Evolutionary conservation across 2,329 filamentous ascomycete species (phyloP).

Genomic region (Fusarium oligoseptatum): DNA sequence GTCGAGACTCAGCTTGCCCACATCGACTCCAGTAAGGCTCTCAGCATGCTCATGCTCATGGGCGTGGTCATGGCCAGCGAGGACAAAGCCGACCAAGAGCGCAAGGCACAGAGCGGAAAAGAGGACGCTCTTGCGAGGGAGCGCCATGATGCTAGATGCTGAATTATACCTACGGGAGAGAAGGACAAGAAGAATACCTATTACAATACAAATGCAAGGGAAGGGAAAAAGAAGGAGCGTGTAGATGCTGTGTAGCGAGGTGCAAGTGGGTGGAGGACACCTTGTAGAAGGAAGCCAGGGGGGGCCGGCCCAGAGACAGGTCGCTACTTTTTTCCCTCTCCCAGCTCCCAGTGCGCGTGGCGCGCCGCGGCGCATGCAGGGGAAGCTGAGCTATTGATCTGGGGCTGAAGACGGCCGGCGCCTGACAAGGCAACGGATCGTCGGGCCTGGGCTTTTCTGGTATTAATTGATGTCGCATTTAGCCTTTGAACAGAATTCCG

Average conservation of each 20-base stretch:
- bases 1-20: constrained; percentile 65
- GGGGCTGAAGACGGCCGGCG: not conserved
- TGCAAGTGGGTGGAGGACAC: not conserved
- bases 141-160: constrained; percentile 31
- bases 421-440: constrained; percentile 14
- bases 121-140: constrained; percentile 40
- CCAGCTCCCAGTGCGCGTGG: not conserved
- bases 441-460: not conserved
- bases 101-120: constrained; percentile 46
- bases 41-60: constrained; percentile 23
- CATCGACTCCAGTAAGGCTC: constrained; percentile 25
- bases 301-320: not conserved
- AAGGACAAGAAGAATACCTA: not conserved
- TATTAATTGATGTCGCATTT: not conserved
- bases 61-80: constrained; percentile 41
- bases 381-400: constrained; percentile 5
- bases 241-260: not conserved
- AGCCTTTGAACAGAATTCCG: not conserved
- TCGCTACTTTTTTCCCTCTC: not conserved
- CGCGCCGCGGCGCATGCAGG: not conserved
- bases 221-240: constrained; percentile 2
- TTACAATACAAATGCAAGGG: not conserved
- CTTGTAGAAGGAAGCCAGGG: not conserved
- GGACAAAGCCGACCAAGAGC: constrained; percentile 45
- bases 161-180: not conserved